A percentile compares a stretch with the other conserved stretches of the same genome.
These are phyloP conservation scores for Exserohilum turcica DNA, from an alignment of 2,329 filamentous ascomycete genomes.

Conservation along the genomic window DNA sequence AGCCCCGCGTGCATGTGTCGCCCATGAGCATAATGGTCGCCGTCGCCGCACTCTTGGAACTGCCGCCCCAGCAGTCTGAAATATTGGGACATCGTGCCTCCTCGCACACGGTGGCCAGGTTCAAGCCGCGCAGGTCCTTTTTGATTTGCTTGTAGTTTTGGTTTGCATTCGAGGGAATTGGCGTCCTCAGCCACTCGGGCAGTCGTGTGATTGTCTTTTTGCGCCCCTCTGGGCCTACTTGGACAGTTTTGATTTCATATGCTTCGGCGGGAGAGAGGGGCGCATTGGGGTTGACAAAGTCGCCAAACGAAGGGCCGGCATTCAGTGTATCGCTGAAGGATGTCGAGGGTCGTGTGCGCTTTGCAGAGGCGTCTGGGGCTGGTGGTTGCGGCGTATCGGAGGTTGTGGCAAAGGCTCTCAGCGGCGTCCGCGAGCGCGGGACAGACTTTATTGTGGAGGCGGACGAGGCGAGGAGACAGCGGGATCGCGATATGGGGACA, in stretches of 20 bases:
- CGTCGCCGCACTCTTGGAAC: constrained; percentile 84
- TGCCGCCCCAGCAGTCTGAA: constrained; percentile 95
- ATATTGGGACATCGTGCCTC: constrained; percentile 98
- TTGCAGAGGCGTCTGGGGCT: constrained; percentile 28
- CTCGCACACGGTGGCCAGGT: constrained; percentile 95
- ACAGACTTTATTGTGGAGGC: constrained; percentile 24
- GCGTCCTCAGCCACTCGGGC: constrained; percentile 94
- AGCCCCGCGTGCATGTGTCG: constrained; percentile 95
- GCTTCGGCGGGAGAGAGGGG: constrained; percentile 57
- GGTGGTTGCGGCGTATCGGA: constrained; percentile 32
- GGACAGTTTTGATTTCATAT: constrained; percentile 65
- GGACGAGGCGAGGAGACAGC: constrained; percentile 36
- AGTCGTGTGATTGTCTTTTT: constrained; percentile 74
- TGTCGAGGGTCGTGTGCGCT: constrained; percentile 53
- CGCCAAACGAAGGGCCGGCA: constrained; percentile 66
- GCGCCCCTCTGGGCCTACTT: constrained; percentile 65
- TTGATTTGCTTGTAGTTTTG: constrained; percentile 95
- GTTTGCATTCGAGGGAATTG: constrained; percentile 79
- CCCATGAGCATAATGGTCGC: constrained; percentile 99
- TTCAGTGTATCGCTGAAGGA: constrained; percentile 68
- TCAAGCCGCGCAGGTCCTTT: constrained; percentile 84
- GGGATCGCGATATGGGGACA: constrained; percentile 39
- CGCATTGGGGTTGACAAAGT: constrained; percentile 61
- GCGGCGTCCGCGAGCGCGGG: constrained; percentile 22
- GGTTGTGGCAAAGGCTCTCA: constrained; percentile 43